Conservation (phyloP, 768 basidiomycete genomes). For the Amanita muscaria region DNA sequence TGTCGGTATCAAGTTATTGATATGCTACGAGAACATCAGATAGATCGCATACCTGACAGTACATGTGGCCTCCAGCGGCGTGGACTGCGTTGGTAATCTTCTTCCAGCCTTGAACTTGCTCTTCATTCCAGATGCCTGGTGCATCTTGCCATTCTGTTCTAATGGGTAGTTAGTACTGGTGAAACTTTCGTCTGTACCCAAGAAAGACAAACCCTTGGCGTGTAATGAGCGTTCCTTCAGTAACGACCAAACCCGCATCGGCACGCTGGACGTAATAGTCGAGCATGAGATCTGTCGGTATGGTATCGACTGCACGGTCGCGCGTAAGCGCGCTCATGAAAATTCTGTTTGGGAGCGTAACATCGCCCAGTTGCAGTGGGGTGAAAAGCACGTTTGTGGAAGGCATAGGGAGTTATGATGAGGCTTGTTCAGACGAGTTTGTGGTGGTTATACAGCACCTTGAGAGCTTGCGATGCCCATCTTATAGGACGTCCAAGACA, state of each 20-base stretch:
- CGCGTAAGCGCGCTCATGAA: conserved; percentile 34
- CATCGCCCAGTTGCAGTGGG: conserved; percentile 28
- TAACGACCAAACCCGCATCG: conserved; percentile 30
- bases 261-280: conserved; percentile 36
- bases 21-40: not conserved
- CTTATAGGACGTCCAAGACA: no score
- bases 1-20: conserved; percentile 5
- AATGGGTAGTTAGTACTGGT: not conserved
- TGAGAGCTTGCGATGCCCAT: no score
- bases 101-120: conserved; percentile 37
- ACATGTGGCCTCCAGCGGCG: conserved; percentile 33
- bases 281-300: conserved; percentile 29
- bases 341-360: conserved; percentile 29
- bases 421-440: no score
- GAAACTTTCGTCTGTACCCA: not conserved
- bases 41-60: conserved; percentile 29
- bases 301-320: conserved; percentile 27
- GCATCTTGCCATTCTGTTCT: conserved; percentile 37
- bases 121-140: conserved; percentile 38
- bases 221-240: conserved; percentile 31
- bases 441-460: no score
- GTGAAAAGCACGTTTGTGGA: conserved; percentile 22
- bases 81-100: conserved; percentile 40
- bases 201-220: conserved; percentile 30
- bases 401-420: no score